A percentile compares a stretch with the other conserved stretches of the same genome.
These are phyloP conservation scores for Cyclocybe cylindracea DNA, from an alignment of 768 basidiomycete species.

Conservation along the genomic window DNA sequence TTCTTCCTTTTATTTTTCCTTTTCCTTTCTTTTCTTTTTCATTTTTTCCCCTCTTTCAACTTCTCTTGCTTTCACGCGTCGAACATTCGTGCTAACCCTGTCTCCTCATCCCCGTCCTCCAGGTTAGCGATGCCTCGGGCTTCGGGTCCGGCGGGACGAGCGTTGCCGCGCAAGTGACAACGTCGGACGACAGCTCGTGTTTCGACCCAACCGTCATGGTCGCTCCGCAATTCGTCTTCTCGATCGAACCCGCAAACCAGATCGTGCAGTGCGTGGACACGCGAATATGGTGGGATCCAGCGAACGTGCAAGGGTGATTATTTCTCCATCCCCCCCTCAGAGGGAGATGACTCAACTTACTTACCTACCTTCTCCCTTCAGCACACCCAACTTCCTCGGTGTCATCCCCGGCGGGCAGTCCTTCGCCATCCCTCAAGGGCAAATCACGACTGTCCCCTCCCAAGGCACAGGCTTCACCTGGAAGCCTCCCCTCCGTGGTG, in stretches of 20 bases:
- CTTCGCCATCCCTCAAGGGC: slow-evolving; percentile 58
- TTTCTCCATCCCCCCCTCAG: background rate
- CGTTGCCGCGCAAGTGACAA: slow-evolving; percentile 55
- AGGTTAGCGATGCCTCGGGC: slow-evolving; percentile 36
- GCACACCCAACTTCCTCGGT: slow-evolving; percentile 61
- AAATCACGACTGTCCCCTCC: slow-evolving; percentile 39
- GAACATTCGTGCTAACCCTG: background rate
- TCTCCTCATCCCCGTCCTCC: slow-evolving; percentile 1
- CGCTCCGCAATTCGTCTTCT: slow-evolving; percentile 57
- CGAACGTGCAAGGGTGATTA: slow-evolving; percentile 52
- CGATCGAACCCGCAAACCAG: slow-evolving; percentile 60
- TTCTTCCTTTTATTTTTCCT: background rate
- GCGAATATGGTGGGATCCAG: slow-evolving; percentile 66
- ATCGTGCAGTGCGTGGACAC: slow-evolving; percentile 64
- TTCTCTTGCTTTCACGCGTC: background rate
- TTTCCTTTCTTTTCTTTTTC: background rate
- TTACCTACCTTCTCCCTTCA: too few species aligned
- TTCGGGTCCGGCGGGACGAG: slow-evolving; percentile 81
- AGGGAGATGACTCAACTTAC: background rate
- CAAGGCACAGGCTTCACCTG: slow-evolving; percentile 71
- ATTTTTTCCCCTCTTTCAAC: slow-evolving; percentile 1
- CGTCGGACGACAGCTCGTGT: slow-evolving; percentile 57
- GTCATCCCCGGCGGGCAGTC: slow-evolving; percentile 82
- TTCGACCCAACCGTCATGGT: slow-evolving; percentile 53
- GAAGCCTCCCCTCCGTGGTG: slow-evolving; percentile 63